Conservation (phyloP, 352 stramenopile species). For the Pythium sukuiense region DNA sequence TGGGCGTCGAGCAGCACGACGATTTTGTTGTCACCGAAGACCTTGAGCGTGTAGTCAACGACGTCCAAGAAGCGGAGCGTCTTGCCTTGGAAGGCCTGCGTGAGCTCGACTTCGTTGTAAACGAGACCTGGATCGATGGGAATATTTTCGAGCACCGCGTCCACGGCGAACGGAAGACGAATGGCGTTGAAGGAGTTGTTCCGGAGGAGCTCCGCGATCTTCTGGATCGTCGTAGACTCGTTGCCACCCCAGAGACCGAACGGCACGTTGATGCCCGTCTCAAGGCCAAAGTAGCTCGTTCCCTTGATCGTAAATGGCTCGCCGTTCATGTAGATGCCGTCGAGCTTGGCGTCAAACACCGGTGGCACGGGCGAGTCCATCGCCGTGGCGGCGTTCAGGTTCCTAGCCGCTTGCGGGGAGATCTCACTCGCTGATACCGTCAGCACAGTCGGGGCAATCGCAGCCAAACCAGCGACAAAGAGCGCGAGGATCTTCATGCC, state of each 20-base stretch:
- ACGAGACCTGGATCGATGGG: conserved; percentile 43
- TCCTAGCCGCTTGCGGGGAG: neutral
- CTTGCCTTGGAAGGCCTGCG: conserved; percentile 27
- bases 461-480: neutral
- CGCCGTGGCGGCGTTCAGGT: neutral
- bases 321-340: conserved; percentile 38
- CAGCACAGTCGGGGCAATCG: neutral
- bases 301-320: conserved; percentile 54
- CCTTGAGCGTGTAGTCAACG: conserved; percentile 45
- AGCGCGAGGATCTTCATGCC: neutral
- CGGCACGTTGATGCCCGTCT: conserved; percentile 57
- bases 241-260: conserved; percentile 64
- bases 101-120: conserved; percentile 32
- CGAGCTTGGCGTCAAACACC: conserved; percentile 31
- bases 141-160: conserved; percentile 41
- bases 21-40: conserved; percentile 32
- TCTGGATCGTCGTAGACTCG: conserved; percentile 46
- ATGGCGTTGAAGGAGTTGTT: conserved; percentile 53
- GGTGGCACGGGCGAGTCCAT: neutral
- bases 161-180: conserved; percentile 48
- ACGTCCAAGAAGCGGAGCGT: conserved; percentile 52
- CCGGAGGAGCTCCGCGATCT: conserved; percentile 35
- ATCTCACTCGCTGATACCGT: neutral
- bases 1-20: conserved; percentile 54
- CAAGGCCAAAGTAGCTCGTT: conserved; percentile 64